Evolutionary conservation across 148 eudicot species (phyloP).

Genomic region (Polygonum aviculare): DNA sequence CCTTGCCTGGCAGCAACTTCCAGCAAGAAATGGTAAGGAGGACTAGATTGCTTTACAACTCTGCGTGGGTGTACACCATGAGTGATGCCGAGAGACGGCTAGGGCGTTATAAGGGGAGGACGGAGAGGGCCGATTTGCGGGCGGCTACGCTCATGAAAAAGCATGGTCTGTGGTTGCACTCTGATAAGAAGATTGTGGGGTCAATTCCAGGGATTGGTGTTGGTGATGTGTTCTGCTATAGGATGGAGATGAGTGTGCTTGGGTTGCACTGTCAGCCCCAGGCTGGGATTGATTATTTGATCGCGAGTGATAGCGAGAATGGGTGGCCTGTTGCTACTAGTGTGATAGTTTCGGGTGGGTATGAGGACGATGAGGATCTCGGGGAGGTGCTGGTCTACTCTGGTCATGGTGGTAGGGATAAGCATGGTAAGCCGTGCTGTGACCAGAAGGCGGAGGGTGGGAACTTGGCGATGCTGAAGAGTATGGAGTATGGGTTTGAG

Average conservation of each 20-base stretch:
- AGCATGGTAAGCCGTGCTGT: slow-evolving; percentile 35
- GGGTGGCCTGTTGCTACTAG: slow-evolving; percentile 93
- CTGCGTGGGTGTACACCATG: slow-evolving; percentile 39
- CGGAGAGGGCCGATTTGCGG: slow-evolving; percentile 56
- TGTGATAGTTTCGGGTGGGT: slow-evolving; percentile 83
- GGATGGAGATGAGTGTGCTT: slow-evolving; percentile 82
- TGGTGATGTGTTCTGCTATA: slow-evolving; percentile 74
- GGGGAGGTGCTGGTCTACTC: slow-evolving; percentile 79
- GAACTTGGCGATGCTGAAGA: slow-evolving; percentile 71
- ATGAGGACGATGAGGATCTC: slow-evolving; percentile 78
- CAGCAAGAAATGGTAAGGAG: slow-evolving; percentile 49
- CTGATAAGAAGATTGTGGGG: slow-evolving; percentile 78
- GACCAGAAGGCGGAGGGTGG: slow-evolving; percentile 79
- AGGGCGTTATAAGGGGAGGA: slow-evolving; percentile 20
- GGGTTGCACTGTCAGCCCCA: slow-evolving; percentile 82
- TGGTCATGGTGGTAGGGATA: slow-evolving; percentile 90
- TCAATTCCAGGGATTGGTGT: slow-evolving; percentile 65
- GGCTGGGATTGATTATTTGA: slow-evolving; percentile 84
- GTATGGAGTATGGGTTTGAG: slow-evolving; percentile 87
- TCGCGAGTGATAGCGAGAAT: slow-evolving; percentile 62
- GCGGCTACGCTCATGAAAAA: slow-evolving; percentile 55
- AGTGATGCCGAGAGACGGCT: slow-evolving; percentile 39
- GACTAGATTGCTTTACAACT: slow-evolving; percentile 59
- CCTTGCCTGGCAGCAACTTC: slow-evolving; percentile 43
- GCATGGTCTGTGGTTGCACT: slow-evolving; percentile 63